phyloP scores from a whole-genome alignment of 306 rosid genomes.

The Vicia faba region DNA sequence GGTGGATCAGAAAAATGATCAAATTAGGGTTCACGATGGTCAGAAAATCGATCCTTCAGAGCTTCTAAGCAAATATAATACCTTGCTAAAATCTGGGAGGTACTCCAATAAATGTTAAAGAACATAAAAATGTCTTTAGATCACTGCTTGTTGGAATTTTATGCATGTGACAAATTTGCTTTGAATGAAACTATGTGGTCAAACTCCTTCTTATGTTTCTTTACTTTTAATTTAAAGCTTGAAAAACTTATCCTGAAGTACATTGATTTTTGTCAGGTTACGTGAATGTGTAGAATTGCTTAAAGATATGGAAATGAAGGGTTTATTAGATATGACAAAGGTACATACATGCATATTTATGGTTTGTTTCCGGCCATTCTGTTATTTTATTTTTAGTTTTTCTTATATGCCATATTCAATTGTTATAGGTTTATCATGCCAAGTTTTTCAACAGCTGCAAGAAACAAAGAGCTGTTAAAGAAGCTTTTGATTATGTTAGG shows the following conservation, averaged over 20 bases:
- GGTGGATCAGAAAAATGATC: slow-evolving; percentile 39
- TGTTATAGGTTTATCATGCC: slow-evolving; percentile 84
- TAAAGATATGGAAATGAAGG: slow-evolving; percentile 72
- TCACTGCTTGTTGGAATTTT: slow-evolving; percentile 32
- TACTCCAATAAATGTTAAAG: slow-evolving; percentile 35
- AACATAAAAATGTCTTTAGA: slow-evolving; percentile 30
- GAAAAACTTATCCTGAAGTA: slow-evolving; percentile 44
- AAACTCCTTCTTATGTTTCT: slow-evolving; percentile 20
- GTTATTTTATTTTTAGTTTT: slow-evolving; percentile 36
- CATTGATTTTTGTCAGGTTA: slow-evolving; percentile 58
- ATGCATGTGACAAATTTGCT: slow-evolving; percentile 22
- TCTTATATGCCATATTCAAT: slow-evolving; percentile 42
- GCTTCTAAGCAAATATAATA: slow-evolving; percentile 59
- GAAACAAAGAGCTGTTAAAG: slow-evolving; percentile 74
- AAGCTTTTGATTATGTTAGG: slow-evolving; percentile 82
- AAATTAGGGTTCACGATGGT: slow-evolving; percentile 43
- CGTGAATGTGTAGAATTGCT: slow-evolving; percentile 67
- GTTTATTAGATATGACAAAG: slow-evolving; percentile 87
- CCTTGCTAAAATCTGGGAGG: slow-evolving; percentile 74
- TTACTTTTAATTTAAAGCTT: slow-evolving; percentile 26
- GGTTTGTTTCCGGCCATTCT: slow-evolving; percentile 25
- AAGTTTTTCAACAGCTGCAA: slow-evolving; percentile 87
- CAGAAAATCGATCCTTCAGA: slow-evolving; percentile 49
- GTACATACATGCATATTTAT: slow-evolving; percentile 52
- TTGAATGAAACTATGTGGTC: slow-evolving; percentile 25